Evolutionary conservation across 1,284 basidiomycete genomes (phyloP), one percentile per base, ranked within the genome.

Genomic region (Cryptococcus sp.): DNA sequence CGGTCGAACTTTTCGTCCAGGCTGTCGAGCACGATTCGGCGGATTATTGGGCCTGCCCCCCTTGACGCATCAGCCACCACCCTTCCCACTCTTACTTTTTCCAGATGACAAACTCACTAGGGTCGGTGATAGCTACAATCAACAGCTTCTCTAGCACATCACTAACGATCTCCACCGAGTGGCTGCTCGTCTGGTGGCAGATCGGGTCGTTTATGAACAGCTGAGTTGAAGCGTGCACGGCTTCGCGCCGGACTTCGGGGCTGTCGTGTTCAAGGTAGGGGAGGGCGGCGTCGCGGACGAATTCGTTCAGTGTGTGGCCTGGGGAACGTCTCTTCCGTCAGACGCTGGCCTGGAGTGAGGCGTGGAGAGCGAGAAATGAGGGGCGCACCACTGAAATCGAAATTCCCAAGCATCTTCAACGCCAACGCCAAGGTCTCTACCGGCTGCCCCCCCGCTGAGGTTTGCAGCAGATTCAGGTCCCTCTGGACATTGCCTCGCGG

Each of bases 81-180:
- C 13, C n/a, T 15, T 23, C 11, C 2, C 12, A 12, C 9, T 20
- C 11, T 2, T 36, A 33, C 13, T 4, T 36, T 16, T 11, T 51
- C 2, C 18, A 18, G 0, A 8, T 13, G 24, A 16, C 33, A 23
- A 23, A 67, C 79, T 57, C 67, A 91, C 91, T 89, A 59, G 95
- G 92, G 80, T 99, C 96, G 18, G 96, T 95, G 55, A 99, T 96
- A 15, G 90, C 96, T 38, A 98, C 92, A 0, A 92, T 96, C 61
- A 99, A 80, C 16, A 99, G 82, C 78, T 98, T 98, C 75, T 98
- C 94, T 44, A 99, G 82, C 18, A 98, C 94, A 65, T 98, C 96
- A 73, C 92, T 94, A 71, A 99, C 95, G 59, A 98, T 88, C 72
- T 98, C 93, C 59, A 97, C 95, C 4, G 95, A 91, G 74, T 98